These are phyloP conservation scores for Diaporthe citri DNA, from an alignment of 2,329 filamentous ascomycete species.

Conservation along the genomic window DNA sequence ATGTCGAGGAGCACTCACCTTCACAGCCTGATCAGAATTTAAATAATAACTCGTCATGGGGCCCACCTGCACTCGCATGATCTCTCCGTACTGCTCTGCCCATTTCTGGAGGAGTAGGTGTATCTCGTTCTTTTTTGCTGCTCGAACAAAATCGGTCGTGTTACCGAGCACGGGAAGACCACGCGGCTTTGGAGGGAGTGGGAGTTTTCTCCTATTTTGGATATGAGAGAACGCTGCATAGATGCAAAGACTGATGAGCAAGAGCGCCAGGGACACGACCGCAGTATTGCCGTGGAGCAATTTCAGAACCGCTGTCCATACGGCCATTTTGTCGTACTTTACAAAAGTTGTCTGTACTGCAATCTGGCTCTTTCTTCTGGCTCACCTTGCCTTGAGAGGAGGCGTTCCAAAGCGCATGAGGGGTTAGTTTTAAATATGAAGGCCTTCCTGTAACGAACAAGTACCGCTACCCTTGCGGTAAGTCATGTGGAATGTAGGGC, in stretches of 20 bases:
- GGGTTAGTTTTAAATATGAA: background rate
- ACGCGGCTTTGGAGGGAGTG: background rate
- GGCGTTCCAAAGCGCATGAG: background rate
- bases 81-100: background rate
- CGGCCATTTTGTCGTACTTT: background rate
- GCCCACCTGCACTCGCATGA: constrained; percentile 10
- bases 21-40: constrained; percentile 12
- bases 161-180: background rate
- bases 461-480: background rate
- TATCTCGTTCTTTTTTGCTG: constrained; percentile 15
- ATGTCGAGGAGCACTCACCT: background rate
- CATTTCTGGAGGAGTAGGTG: constrained; percentile 8
- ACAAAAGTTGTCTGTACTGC: background rate
- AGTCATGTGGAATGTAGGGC: background rate
- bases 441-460: background rate
- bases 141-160: constrained; percentile 5
- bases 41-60: constrained; percentile 16
- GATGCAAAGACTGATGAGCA: background rate
- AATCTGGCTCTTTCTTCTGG: background rate
- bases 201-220: background rate
- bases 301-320: background rate
- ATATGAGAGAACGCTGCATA: background rate
- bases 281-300: background rate
- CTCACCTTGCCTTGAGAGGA: too few species aligned
- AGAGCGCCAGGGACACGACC: background rate